Conservation (phyloP, 495 filamentous ascomycete species). For the Tuber brumale region DNA sequence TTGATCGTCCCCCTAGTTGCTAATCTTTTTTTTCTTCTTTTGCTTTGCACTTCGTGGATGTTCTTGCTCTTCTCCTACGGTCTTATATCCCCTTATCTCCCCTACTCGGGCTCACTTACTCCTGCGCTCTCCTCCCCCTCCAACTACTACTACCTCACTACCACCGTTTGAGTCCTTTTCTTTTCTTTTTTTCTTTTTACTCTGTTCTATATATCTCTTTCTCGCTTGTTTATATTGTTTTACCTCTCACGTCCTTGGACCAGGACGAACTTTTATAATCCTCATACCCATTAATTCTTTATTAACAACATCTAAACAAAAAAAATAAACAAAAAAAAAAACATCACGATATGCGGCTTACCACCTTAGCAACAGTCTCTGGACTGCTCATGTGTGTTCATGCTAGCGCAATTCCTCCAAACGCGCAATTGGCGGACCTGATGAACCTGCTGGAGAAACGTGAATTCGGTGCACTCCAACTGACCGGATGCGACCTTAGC, state of each 20-base stretch:
- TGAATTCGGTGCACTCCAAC: slow-evolving; percentile 7
- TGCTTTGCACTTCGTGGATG: background rate
- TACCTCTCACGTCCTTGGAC: background rate
- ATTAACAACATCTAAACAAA: background rate
- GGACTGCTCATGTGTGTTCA: slow-evolving; percentile 9
- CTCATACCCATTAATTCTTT: background rate
- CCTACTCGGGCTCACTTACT: background rate
- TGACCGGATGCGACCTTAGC: slow-evolving; percentile 48
- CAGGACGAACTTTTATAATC: slow-evolving; percentile 8
- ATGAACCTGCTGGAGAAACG: slow-evolving; percentile 8
- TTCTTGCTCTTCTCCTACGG: background rate
- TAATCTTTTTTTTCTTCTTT: background rate
- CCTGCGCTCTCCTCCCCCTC: too few species aligned
- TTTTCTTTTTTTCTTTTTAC: background rate
- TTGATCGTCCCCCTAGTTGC: background rate
- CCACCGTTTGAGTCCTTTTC: background rate
- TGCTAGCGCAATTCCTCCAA: slow-evolving; percentile 16
- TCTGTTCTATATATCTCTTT: background rate
- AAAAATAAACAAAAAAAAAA: background rate
- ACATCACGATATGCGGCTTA: slow-evolving; percentile 11
- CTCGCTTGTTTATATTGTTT: background rate
- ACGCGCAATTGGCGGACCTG: slow-evolving; percentile 10
- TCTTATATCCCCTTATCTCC: background rate
- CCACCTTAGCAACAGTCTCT: background rate
- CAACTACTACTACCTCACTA: background rate